Percentiles rank a stretch among this genome's conserved stretches.
Conservation (phyloP, 805 yeast species). For the Cyberlindnera lachancei region DNA sequence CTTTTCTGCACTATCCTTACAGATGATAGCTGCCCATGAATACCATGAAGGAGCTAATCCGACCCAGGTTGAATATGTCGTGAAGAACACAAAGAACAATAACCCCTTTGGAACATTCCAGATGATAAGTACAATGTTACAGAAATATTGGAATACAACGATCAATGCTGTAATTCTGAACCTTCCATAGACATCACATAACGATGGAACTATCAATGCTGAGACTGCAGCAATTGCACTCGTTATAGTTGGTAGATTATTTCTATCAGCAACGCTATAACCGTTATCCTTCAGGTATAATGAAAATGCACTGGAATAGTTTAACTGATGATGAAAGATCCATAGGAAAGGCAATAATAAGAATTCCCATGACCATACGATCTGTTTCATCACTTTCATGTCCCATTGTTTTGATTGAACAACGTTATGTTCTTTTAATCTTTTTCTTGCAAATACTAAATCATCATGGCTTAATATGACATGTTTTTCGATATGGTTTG, state of each 20-base stretch:
- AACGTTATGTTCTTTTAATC: too few species aligned
- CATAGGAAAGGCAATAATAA: too few species aligned
- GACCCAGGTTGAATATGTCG: conserved; percentile 1
- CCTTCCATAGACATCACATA: conserved; percentile 4
- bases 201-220: conserved; percentile 1
- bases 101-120: not conserved
- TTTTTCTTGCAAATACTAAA: too few species aligned
- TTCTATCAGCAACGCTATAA: conserved; percentile 3
- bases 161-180: conserved; percentile 1
- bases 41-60: conserved; percentile 7
- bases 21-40: conserved; percentile 8
- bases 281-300: conserved; percentile 1
- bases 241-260: conserved; percentile 5
- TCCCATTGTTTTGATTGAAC: too few species aligned
- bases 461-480: too few species aligned
- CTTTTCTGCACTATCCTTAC: conserved; percentile 9
- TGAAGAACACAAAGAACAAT: conserved; percentile 1
- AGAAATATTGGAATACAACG: not conserved
- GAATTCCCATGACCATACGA: too few species aligned
- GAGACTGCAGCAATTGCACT: conserved; percentile 3
- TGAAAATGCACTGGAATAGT: too few species aligned
- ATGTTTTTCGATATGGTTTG: too few species aligned
- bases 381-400: too few species aligned
- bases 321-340: too few species aligned
- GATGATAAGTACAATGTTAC: not conserved